Evolutionary conservation across 2,329 filamentous ascomycete species (phyloP), one percentile per base, ranked within the genome.

Genomic region (Dothistroma pini): DNA sequence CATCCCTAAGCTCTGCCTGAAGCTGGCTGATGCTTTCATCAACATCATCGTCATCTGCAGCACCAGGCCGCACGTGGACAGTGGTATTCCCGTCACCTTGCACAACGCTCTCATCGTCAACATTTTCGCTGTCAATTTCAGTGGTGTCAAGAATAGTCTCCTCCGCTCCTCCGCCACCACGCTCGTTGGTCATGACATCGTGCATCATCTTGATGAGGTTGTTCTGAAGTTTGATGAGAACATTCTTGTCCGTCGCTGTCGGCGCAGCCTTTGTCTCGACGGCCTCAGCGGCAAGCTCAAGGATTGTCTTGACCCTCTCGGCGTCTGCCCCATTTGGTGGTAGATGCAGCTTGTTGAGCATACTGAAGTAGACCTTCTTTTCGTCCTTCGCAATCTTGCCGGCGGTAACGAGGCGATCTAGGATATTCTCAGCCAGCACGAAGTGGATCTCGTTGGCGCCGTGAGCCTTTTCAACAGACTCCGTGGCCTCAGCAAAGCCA

Each of bases 261-360:
- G 78, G 74, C 1, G 81, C 81, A 2, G 81, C 74, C 52, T 80
- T 77, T 22, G 75, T 76, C 50, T 83, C 77, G n/a, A 80, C 75
- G 10, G 78, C 76, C 69, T 81, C 79, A 6, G 70, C 71, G 19
- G 80, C 73, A 12, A 84, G 78, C 4, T 76, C 77, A 52, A 80
- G 78, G 4, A 81, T 67, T 0, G 72, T 72, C 57, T 72, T 71
- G 2, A 76, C 66, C 31, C 66, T 69, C 56, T 75, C 69, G 9
- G 68, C 64, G 25, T 66, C 67, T n/a, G 65, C 69, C 6, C 67
- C 69, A 0, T 62, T 69, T n/a, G 88, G 80, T 0, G 90, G 83
- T 53, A 97, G 83, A 72, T 93, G 86, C 1, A 97, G 80, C 76
- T 97, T 97, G 66, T 86, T 86, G 1, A 97, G 83, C 53, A 97